A percentile compares a stretch with the other conserved stretches of the same genome.
These are phyloP conservation scores for Candida glaebosa DNA, from an alignment of 805 yeast genomes.

Conservation along the genomic window DNA sequence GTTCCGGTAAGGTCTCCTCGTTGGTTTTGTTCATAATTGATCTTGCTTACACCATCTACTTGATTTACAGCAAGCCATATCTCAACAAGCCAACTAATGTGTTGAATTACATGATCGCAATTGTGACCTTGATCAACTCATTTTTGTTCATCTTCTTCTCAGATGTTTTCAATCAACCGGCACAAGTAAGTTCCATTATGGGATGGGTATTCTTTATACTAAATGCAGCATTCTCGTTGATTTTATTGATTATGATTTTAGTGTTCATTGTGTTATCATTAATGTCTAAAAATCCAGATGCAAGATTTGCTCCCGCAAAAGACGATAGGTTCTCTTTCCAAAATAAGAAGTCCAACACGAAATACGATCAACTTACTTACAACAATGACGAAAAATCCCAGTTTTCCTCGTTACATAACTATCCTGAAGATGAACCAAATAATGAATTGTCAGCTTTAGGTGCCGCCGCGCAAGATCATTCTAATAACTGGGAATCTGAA, in stretches of 20 bases:
- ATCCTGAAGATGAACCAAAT: conserved; percentile 12
- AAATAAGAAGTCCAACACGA: conserved; percentile 15
- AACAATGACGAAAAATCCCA: background rate
- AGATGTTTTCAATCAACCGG: conserved; percentile 76
- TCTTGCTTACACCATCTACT: conserved; percentile 58
- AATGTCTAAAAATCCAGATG: conserved; percentile 81
- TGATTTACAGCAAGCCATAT: conserved; percentile 69
- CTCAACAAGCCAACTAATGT: conserved; percentile 81
- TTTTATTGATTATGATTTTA: conserved; percentile 67
- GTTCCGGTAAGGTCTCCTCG: conserved; percentile 78
- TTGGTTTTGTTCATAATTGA: conserved; percentile 74
- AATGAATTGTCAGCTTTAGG: conserved; percentile 71
- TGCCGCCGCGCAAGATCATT: conserved; percentile 77
- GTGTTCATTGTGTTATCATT: conserved; percentile 61
- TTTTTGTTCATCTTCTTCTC: conserved; percentile 85
- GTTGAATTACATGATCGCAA: conserved; percentile 65
- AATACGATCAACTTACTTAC: background rate
- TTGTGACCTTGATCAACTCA: conserved; percentile 74
- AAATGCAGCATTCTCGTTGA: conserved; percentile 83
- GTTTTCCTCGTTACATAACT: background rate
- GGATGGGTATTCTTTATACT: conserved; percentile 86
- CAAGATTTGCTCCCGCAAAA: conserved; percentile 80
- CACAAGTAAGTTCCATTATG: conserved; percentile 78
- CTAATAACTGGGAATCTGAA: conserved; percentile 68
- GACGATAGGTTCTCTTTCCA: conserved; percentile 94